phyloP scores from a whole-genome alignment of 768 basidiomycete genomes.

The Mycena albidolilacea region DNA sequence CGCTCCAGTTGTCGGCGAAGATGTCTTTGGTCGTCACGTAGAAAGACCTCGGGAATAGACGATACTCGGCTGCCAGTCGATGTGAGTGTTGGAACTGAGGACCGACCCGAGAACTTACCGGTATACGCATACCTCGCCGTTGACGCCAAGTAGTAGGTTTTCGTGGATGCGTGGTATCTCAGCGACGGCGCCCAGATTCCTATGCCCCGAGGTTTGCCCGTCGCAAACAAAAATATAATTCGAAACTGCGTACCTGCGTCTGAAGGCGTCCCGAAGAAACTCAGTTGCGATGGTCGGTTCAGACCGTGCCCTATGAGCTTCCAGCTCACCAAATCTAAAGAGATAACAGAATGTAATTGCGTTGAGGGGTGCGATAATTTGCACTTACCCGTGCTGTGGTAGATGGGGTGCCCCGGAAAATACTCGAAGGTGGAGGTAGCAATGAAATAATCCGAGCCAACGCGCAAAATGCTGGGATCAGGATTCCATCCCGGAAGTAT shows the following conservation, averaged over 20 bases:
- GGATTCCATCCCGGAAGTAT: conserved; percentile 60
- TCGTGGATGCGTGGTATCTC: conserved; percentile 51
- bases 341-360: not conserved
- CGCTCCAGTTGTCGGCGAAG: conserved; percentile 57
- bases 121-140: conserved; percentile 59
- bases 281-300: conserved; percentile 53
- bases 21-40: conserved; percentile 56
- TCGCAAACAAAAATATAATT: not conserved
- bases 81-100: conserved; percentile 3
- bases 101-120: conserved; percentile 39
- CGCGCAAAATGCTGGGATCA: conserved; percentile 57
- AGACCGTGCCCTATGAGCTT: conserved; percentile 55
- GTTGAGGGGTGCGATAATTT: too few relatives aligned
- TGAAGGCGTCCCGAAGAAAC: conserved; percentile 54
- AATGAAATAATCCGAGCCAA: conserved; percentile 56
- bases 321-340: conserved; percentile 51
- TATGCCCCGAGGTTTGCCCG: conserved; percentile 5
- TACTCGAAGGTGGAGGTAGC: conserved; percentile 58
- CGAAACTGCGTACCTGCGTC: conserved; percentile 49
- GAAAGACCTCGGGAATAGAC: conserved; percentile 57
- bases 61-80: conserved; percentile 49
- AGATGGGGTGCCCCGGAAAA: conserved; percentile 59
- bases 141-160: conserved; percentile 52
- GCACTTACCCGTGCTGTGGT: conserved; percentile 50
- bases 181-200: conserved; percentile 55